A percentile compares a stretch with the other conserved stretches of the same genome.
These are phyloP conservation scores for Colletotrichum neosansevieriae DNA, from an alignment of 2,329 filamentous ascomycete genomes.

Conservation along the genomic window DNA sequence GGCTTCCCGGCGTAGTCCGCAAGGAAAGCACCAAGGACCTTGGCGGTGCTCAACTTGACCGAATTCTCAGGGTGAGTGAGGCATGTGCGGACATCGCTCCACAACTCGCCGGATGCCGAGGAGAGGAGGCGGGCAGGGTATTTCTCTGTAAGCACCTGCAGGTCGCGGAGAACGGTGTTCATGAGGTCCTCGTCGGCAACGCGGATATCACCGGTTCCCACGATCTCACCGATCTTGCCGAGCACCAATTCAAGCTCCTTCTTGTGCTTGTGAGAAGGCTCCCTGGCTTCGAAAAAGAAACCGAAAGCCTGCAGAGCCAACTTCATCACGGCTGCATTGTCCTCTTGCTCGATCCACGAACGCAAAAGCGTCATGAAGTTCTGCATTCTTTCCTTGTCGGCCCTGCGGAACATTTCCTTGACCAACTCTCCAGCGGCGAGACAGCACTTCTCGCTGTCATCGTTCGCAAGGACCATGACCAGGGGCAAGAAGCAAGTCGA, in stretches of 20 bases:
- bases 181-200: slow-evolving; percentile 77
- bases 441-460: slow-evolving; percentile 87
- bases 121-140: slow-evolving; percentile 75
- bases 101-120: slow-evolving; percentile 71
- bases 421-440: slow-evolving; percentile 84
- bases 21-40: slow-evolving; percentile 81
- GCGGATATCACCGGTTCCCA: slow-evolving; percentile 65
- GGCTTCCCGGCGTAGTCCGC: slow-evolving; percentile 79
- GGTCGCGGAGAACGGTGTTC: slow-evolving; percentile 77
- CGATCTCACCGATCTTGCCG: slow-evolving; percentile 63
- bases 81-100: slow-evolving; percentile 75
- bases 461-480: slow-evolving; percentile 87
- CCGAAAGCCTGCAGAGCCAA: slow-evolving; percentile 85
- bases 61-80: slow-evolving; percentile 78
- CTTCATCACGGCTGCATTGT: slow-evolving; percentile 77
- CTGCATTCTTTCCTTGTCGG: slow-evolving; percentile 77
- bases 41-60: slow-evolving; percentile 82
- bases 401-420: slow-evolving; percentile 82
- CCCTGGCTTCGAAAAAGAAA: slow-evolving; percentile 81
- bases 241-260: slow-evolving; percentile 77
- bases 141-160: slow-evolving; percentile 75
- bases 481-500: slow-evolving; percentile 87
- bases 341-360: slow-evolving; percentile 80
- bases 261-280: slow-evolving; percentile 68
- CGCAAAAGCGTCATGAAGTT: slow-evolving; percentile 79